Percentiles rank a stretch among this genome's conserved stretches.
phyloP scores from a whole-genome alignment of 208 protist species.

The Leishmania aethiopica region DNA sequence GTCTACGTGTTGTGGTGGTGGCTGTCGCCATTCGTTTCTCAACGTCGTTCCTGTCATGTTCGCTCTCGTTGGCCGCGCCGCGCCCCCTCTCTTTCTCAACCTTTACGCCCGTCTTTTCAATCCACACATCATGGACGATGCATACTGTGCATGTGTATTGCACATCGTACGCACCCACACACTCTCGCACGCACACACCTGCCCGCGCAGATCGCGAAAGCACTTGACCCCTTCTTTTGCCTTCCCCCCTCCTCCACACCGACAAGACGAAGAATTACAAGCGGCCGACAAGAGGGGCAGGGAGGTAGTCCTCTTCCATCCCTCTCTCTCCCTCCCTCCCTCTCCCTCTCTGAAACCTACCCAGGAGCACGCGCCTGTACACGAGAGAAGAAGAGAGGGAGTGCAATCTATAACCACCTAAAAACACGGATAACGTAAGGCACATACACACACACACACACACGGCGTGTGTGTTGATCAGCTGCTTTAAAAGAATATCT shows the following conservation, averaged over 20 bases:
- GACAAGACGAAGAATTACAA: neutral
- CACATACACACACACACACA: neutral
- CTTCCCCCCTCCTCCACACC: neutral
- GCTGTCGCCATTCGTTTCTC: too few relatives aligned
- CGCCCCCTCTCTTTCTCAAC: neutral
- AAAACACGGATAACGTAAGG: neutral
- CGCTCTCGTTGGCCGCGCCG: too few relatives aligned
- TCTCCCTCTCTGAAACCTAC: neutral
- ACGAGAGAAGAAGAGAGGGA: neutral
- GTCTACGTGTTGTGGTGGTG: too few relatives aligned
- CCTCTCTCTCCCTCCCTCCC: neutral
- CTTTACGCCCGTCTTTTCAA: neutral
- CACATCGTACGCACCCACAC: neutral
- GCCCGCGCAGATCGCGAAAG: neutral
- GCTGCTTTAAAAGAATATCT: neutral
- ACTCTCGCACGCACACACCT: neutral
- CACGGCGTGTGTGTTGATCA: neutral
- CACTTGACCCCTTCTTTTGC: neutral
- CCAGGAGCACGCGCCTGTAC: neutral
- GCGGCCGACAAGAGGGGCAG: neutral
- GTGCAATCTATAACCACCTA: neutral
- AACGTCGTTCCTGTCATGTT: too few relatives aligned
- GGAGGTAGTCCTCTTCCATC: neutral
- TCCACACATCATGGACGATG: neutral
- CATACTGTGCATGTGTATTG: neutral